Evolutionary conservation across 768 basidiomycete species (phyloP), one percentile per base, ranked within the genome.

Genomic region (Wakefieldia striispora): DNA sequence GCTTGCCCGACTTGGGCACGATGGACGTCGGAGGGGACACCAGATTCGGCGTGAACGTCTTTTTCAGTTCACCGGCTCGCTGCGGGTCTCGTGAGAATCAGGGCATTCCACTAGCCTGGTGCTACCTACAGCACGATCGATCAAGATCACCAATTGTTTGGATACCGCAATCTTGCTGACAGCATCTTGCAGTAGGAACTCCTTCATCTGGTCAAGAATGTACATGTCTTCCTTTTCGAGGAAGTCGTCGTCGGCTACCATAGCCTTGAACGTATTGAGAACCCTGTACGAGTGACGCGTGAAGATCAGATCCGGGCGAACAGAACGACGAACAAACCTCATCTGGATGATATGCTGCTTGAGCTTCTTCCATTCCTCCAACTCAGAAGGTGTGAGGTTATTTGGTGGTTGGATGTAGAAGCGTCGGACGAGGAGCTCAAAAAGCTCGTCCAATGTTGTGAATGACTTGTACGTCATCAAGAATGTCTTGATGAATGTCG

Each of bases 381-480:
- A 65, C 66, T 99, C 86, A 6, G 72, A 58, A 1, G 74, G 68
- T 9, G 72, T 76, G 33, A 97, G 62, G 6, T 79, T 83, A 6
- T 78, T 75, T 0, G 94, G 95, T 20, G 89, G 77, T 42, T 80
- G 75, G 23, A 94, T 85, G 58, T 78, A 76, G 70, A 93, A 98
- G 16, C 95, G 83, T 38, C 79, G 75, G 7, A 88, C 79, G 17
- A 98, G 82, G 16, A 88, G 75, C 50, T 92, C 84, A 47, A 95
- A 86, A 9, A 98, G 72, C 41, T 92, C 86, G 48, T 89, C 81
- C 39, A 89, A 73, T 6, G 84, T 85, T 14, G 90, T 91, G 68
- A 98, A 97, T 1, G 92, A 94, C 62, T 94, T 91, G 76, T 91
- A 97, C 1, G 95, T 97, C 82, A 97, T 86, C 56, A 98, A 70